Base-by-base conservation (phyloP, 495 filamentous ascomycete genomes). In the Penicillium argentinense region DNA sequence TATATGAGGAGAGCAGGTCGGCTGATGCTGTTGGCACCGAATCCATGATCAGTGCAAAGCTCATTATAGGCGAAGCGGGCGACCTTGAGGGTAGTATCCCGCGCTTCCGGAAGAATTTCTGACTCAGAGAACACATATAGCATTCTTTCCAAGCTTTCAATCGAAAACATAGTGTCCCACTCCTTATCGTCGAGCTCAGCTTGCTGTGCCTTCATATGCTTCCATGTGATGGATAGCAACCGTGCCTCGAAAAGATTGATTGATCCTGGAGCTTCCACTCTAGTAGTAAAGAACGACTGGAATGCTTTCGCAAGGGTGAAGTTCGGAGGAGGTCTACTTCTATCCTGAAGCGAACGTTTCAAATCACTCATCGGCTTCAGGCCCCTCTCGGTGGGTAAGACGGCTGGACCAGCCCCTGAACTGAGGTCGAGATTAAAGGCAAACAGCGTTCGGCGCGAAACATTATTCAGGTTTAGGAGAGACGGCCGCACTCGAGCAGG, bases 181-280 rank as follows among this genome's bases (percentile, higher is more conserved):
- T 73, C 46, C 38, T 54, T 33, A 2, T 63, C 57, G 1, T 73
- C 68, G 45, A 72, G 45, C 5, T 71, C 64, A 13, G 51, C 41
- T 33, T 72, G 64, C 22, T 57, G 64, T 25, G 53, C 51, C 42
- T 58, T 64, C 18, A 95, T 66, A 62, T 89, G 73, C 22, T 72
- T 66, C 46, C 88, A 79, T 13, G 87, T 80, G 2, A 66, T 60
- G 12, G 75, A 50, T 26, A 81, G 71, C 42, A 83, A 67, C 13
- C 68, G 59, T 8, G 83, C 86, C 58, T 95, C 85, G 23, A 82
- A 80, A 16, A 79, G 74, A 47, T 83, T 87, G 18, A 92, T 63
- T 1, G 75, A 51, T 16, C 73, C 69, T 1, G 69, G 57, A 13
- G 62, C 59, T 36, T 66, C 62, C 11, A 68, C 56, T 51, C 85